Conservation (phyloP, 257 asterid species). For the Salvia rosmarinus region DNA sequence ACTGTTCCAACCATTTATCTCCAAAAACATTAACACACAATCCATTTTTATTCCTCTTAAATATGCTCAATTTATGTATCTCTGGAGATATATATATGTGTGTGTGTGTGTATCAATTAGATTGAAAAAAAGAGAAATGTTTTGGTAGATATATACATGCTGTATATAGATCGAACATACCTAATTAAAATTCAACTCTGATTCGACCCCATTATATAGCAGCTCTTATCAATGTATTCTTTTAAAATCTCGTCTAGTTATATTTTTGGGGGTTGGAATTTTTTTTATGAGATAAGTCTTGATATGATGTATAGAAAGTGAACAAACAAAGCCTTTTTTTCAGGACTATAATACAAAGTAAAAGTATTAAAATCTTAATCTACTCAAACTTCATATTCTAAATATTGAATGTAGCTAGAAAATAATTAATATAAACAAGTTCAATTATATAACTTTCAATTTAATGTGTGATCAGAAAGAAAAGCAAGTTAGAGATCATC, state of each 20-base stretch:
- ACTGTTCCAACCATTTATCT: constrained; percentile 11
- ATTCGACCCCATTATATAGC: too few relatives aligned
- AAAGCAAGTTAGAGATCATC: too few relatives aligned
- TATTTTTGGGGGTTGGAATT: background rate
- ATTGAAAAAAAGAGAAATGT: too few relatives aligned
- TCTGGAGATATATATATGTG: background rate
- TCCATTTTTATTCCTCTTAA: constrained; percentile 5
- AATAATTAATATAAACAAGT: background rate
- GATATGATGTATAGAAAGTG: background rate
- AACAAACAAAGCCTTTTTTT: background rate
- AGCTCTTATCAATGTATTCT: too few relatives aligned
- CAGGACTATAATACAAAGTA: too few relatives aligned
- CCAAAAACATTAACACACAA: constrained; percentile 6
- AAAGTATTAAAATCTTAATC: too few relatives aligned
- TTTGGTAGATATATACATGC: too few relatives aligned
- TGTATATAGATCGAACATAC: too few relatives aligned
- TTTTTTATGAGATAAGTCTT: background rate
- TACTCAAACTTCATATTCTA: background rate
- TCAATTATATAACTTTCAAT: too few relatives aligned
- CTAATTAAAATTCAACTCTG: too few relatives aligned
- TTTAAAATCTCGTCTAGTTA: background rate
- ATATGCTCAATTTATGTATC: background rate
- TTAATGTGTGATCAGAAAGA: too few relatives aligned
- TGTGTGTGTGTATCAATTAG: too few relatives aligned
- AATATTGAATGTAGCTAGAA: background rate